Base-by-base conservation (phyloP, 371 early-diverging fungal genomes). In the Syncephalastrum racemosum region DNA sequence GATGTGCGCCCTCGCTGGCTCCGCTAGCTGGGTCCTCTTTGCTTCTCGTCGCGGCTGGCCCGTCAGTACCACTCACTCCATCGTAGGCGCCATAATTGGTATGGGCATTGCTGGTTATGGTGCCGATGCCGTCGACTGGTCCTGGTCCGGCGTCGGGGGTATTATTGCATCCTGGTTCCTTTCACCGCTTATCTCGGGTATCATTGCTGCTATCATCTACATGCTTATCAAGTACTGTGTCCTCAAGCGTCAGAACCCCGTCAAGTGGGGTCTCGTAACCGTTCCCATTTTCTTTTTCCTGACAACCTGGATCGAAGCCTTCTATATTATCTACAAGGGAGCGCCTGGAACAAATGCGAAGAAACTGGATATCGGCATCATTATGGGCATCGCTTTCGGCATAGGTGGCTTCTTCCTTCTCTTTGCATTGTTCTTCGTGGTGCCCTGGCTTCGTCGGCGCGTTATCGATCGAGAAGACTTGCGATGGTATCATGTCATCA, bases 21-120 rank as follows among this genome's bases (percentile, higher is more conserved):
- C 90, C 13, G 80, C 91, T 36, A 62, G 71, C 16, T 92, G 91
- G 92, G 87, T 90, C 18, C 36, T 58, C 27, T 50, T 83, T 60
- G 90, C 92, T 12, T 84, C 91, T 27, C 66, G 65, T 14, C 60
- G 63, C 22, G 84, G 81, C 8, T 76, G 71, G 71, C 83, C 83
- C 3, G 82, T 82, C 13, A 80, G 79, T 36, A 76, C 83, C n/a
- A 82, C 82, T 10, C 83, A 85, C 49, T 67, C 79, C 12, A 89
- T 95, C 58, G 88, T 92, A 20, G 94, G 92, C 56, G 94, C 90
- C 24, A 71, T 92, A 56, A 74, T 82, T 52, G 92, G 94, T 62
- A 74, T 81, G 14, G 94, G 91, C 55, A 86, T 94, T 50, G 73
- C 90, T 53, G 86, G 81, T 0, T 89, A 81, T 51, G 94, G 94